These are phyloP conservation scores for Acer yangbiense DNA, from an alignment of 345 rosid genomes.

Conservation along the genomic window DNA sequence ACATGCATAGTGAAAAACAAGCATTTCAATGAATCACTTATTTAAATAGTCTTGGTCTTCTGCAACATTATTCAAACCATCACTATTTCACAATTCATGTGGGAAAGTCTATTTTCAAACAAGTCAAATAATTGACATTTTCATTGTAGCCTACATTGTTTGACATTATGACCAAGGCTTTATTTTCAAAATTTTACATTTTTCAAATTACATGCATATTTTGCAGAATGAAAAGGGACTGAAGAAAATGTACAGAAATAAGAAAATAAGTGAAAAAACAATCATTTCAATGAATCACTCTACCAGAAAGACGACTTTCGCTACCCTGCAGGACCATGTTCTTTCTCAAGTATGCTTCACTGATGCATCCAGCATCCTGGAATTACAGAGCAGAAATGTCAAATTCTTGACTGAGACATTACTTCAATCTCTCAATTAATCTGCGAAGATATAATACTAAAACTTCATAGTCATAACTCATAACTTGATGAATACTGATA, in stretches of 20 bases:
- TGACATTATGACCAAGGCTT: not conserved
- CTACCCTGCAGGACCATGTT: not conserved
- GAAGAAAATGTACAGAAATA: not conserved
- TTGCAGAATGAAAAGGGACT: not conserved
- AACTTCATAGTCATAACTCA: too few relatives aligned
- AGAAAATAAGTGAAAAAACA: not conserved
- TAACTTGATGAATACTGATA: too few relatives aligned
- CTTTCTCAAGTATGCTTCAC: not conserved
- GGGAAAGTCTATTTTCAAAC: not conserved
- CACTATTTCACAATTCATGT: not conserved
- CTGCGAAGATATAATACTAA: too few relatives aligned
- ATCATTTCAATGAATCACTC: not conserved
- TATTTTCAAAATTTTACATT: not conserved
- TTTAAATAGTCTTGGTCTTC: not conserved
- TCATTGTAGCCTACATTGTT: not conserved
- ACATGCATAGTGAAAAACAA: too few relatives aligned
- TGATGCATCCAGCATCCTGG: not conserved
- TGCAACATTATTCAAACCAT: not conserved
- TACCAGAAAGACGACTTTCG: not conserved
- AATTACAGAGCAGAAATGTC: not conserved
- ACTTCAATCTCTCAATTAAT: too few relatives aligned
- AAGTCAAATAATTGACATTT: not conserved
- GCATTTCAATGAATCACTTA: too few relatives aligned
- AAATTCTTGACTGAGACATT: not conserved
- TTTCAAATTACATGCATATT: not conserved